Evolutionary conservation across 352 stramenopile species (phyloP), one percentile per base, ranked within the genome.

Genomic region (Phytophthora brassicae): DNA sequence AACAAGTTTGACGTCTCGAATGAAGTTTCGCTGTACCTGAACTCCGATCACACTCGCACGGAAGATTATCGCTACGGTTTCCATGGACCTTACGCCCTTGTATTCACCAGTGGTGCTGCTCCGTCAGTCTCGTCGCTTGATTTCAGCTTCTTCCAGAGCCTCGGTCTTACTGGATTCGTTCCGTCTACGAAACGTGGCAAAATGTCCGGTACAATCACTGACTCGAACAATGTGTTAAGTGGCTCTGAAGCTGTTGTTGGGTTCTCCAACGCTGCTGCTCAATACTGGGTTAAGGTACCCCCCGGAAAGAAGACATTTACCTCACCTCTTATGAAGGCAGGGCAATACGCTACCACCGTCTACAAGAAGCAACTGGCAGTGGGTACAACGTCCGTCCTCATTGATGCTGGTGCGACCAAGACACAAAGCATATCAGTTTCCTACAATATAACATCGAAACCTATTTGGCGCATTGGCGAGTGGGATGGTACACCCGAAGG

Each of bases 21-120:
- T 33, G 75, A 84, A 35, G 57, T 84, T 24, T 72, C 67, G 49
- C 73, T 84, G 61, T 84, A 81, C 64, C 76, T 84, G 67, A 76
- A 77, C 47, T 84, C 75, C 45, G 75, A 84, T 43, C 75, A 84
- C 54, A 84, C 75, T 17, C 72, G 67, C 26, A 75, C 70, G 0
- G 75, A 84, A 11, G 65, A 76, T 33, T 84, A 84, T 46, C 75
- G 75, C 48, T 82, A 75, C 33, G 70, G 72, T 31, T 81, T 84
- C 43, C 75, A 84, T 52, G 75, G 75, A 0, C 73, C 75, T 0
- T 85, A 82, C 52, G 65, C 73, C 19, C 41, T 85, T 22, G 60
- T 77, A 23, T 73, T 85, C 59, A 82, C 73, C 4, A 46, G 70
- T 14, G 71, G 74, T n/a, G 73, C 60, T 2, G 57, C 59, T 6